These are phyloP conservation scores for Suhomyces prunicola DNA, from an alignment of 805 yeast genomes.

Conservation along the genomic window DNA sequence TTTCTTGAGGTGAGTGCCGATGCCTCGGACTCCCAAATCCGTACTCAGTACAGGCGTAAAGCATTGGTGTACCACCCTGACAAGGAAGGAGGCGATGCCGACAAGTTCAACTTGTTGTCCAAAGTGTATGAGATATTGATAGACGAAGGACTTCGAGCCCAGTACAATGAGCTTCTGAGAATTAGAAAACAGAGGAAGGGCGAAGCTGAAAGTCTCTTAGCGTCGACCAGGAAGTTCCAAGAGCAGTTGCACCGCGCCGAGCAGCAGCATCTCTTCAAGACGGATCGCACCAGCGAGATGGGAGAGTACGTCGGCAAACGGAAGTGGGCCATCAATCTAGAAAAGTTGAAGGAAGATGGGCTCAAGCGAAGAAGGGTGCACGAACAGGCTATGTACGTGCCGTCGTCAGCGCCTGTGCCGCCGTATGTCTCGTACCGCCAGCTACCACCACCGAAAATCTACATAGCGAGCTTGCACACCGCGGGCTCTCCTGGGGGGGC, in stretches of 20 bases:
- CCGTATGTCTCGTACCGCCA: constrained; percentile 19
- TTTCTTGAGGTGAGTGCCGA: constrained; percentile 20
- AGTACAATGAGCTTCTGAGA: constrained; percentile 30
- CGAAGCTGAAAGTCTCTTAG: constrained; percentile 15
- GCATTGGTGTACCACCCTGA: constrained; percentile 43
- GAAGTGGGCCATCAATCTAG: constrained; percentile 9
- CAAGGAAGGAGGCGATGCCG: constrained; percentile 22
- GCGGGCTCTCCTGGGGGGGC: neutral
- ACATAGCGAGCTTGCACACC: neutral
- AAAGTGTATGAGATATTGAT: constrained; percentile 31
- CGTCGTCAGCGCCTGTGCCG: neutral
- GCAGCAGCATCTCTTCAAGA: constrained; percentile 11
- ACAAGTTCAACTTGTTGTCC: constrained; percentile 29
- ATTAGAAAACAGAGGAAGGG: constrained; percentile 8
- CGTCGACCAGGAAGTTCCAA: constrained; percentile 24
- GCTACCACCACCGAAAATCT: constrained; percentile 12
- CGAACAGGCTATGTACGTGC: constrained; percentile 14
- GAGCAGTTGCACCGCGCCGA: constrained; percentile 28
- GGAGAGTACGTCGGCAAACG: constrained; percentile 3
- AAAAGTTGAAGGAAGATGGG: constrained; percentile 26
- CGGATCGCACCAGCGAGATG: constrained; percentile 3
- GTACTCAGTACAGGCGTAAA: constrained; percentile 28
- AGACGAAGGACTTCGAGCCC: constrained; percentile 18
- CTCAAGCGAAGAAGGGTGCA: constrained; percentile 18
- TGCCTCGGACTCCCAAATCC: constrained; percentile 23